phyloP scores from a whole-genome alignment of 2,329 filamentous ascomycete species.

The Colletotrichum brevisporum region DNA sequence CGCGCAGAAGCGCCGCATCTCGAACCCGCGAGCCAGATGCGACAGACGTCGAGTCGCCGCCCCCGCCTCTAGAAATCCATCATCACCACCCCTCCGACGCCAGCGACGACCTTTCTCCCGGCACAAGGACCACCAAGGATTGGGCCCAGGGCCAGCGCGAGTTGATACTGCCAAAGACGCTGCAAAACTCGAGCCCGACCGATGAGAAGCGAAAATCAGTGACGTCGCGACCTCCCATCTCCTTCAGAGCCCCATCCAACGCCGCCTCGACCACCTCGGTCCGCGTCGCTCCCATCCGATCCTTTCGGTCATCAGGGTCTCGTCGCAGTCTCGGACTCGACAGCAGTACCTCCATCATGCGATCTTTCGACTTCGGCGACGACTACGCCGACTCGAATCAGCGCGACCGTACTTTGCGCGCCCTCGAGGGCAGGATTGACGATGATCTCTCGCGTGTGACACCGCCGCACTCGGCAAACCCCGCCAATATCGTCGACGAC shows the following conservation, averaged over 20 bases:
- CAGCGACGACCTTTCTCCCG: slow-evolving; percentile 43
- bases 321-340: slow-evolving; percentile 68
- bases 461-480: slow-evolving; percentile 55
- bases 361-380: slow-evolving; percentile 60
- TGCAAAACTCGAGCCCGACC: slow-evolving; percentile 53
- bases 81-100: slow-evolving; percentile 50
- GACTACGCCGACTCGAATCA: slow-evolving; percentile 59
- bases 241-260: slow-evolving; percentile 60
- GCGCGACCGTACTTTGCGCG: slow-evolving; percentile 65
- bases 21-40: slow-evolving; percentile 55
- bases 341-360: slow-evolving; percentile 62
- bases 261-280: slow-evolving; percentile 50
- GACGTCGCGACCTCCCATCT: slow-evolving; percentile 62
- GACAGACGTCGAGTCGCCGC: slow-evolving; percentile 49
- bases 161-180: slow-evolving; percentile 61
- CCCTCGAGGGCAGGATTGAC: slow-evolving; percentile 62
- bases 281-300: slow-evolving; percentile 68
- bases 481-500: slow-evolving; percentile 49
- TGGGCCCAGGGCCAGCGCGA: slow-evolving; percentile 62
- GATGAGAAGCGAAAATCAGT: slow-evolving; percentile 63
- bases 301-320: slow-evolving; percentile 70
- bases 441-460: slow-evolving; percentile 56
- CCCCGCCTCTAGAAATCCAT: slow-evolving; percentile 50
- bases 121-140: slow-evolving; percentile 52
- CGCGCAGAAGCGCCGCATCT: slow-evolving; percentile 56